These are phyloP conservation scores for Aspergillus pseudoglaucus DNA, from an alignment of 2,329 filamentous ascomycete genomes.

Conservation along the genomic window DNA sequence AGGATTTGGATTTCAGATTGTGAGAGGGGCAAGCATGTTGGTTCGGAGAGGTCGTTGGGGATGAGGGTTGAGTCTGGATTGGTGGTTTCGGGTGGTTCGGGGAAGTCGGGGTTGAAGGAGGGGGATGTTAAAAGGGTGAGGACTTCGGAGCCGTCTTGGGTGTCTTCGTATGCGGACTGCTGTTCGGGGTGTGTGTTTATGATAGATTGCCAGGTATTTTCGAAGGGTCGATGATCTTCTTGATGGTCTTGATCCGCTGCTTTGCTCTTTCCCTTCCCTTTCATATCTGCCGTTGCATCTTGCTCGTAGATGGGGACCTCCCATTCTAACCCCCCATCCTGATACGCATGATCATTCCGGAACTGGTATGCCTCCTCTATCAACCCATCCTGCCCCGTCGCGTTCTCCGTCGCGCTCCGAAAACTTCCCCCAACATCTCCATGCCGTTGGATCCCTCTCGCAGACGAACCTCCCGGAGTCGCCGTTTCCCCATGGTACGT, in stretches of 20 bases:
- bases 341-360: slow-evolving; percentile 7
- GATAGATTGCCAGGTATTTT: slow-evolving; percentile 16
- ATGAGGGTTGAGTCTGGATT: slow-evolving; percentile 20
- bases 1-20: slow-evolving; percentile 21
- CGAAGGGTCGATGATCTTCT: slow-evolving; percentile 3
- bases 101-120: slow-evolving; percentile 26
- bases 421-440: slow-evolving; percentile 9
- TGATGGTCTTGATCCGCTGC: background rate
- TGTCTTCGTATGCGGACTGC: background rate
- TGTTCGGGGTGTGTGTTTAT: slow-evolving; percentile 1
- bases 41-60: slow-evolving; percentile 14
- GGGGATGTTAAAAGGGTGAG: slow-evolving; percentile 31
- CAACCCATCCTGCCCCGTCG: slow-evolving; percentile 9
- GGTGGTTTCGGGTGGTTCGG: slow-evolving; percentile 6
- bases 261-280: slow-evolving; percentile 11
- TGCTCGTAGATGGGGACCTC: too few relatives aligned
- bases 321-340: background rate
- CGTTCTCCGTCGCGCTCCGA: slow-evolving; percentile 13
- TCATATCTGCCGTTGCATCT: background rate
- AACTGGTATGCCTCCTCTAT: slow-evolving; percentile 16
- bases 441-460: background rate
- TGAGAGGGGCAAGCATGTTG: slow-evolving; percentile 8
- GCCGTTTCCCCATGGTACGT: slow-evolving; percentile 7
- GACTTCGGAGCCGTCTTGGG: slow-evolving; percentile 38
- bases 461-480: slow-evolving; percentile 6